phyloP scores from a whole-genome alignment of 306 rosid species.

The Elaeagnus macrophylla region DNA sequence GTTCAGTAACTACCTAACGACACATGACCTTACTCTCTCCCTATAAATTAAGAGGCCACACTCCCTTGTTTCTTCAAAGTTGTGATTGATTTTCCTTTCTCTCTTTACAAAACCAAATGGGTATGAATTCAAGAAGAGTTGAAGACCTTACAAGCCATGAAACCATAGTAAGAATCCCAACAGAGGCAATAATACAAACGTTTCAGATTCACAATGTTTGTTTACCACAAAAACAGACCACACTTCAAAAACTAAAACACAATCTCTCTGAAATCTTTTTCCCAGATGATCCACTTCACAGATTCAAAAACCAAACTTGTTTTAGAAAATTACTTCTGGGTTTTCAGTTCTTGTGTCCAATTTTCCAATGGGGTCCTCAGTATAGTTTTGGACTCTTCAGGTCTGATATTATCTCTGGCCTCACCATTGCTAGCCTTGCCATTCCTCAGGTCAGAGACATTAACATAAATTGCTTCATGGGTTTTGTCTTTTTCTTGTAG shows the following conservation, averaged over 20 bases:
- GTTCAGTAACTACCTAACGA: too few relatives aligned
- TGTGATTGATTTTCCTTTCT: too few relatives aligned
- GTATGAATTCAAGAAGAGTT: too few relatives aligned
- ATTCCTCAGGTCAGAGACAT: constrained; percentile 56
- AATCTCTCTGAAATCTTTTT: neutral
- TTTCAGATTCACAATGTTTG: constrained; percentile 1
- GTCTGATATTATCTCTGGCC: constrained; percentile 55
- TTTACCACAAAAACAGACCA: neutral
- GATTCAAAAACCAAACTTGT: constrained; percentile 43
- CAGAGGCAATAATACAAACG: neutral
- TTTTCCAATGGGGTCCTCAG: constrained; percentile 57
- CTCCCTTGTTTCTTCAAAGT: too few relatives aligned
- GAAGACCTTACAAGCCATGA: too few relatives aligned
- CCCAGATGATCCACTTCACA: constrained; percentile 32
- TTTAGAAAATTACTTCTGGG: constrained; percentile 28
- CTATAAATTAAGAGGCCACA: too few relatives aligned
- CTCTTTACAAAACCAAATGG: too few relatives aligned
- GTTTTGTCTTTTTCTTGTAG: too few relatives aligned
- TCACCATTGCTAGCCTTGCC: constrained; percentile 79
- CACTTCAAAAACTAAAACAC: neutral
- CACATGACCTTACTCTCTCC: too few relatives aligned
- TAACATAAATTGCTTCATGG: too few relatives aligned
- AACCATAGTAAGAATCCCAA: neutral
- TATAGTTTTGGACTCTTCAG: constrained; percentile 38
- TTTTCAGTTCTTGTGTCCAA: constrained; percentile 45